These are phyloP conservation scores for Thuidium tamariscinum DNA, from an alignment of 225 moss, liverwort and hornwort genomes.

Conservation along the genomic window DNA sequence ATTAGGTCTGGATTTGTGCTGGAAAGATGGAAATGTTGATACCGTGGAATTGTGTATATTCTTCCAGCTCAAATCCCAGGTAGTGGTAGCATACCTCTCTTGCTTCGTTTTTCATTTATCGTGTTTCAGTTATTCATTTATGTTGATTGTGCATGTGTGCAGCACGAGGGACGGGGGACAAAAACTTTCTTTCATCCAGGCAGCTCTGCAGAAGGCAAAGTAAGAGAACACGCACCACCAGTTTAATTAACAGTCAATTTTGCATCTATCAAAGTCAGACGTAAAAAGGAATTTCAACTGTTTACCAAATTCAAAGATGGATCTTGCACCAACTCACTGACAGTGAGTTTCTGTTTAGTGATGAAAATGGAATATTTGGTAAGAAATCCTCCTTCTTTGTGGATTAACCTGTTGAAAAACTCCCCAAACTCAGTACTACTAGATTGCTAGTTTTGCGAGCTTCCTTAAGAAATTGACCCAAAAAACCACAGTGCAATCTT, in stretches of 20 bases:
- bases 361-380: neutral
- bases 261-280: neutral
- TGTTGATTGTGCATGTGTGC: neutral
- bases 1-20: neutral
- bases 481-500: too few relatives aligned
- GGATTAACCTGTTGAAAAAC: neutral
- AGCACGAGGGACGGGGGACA: conserved; percentile 30
- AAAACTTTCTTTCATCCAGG: neutral
- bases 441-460: neutral
- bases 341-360: neutral
- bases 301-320: neutral
- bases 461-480: neutral
- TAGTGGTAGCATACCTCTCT: neutral
- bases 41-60: neutral
- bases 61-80: neutral
- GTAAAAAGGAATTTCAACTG: neutral
- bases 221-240: neutral
- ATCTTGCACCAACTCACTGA: neutral
- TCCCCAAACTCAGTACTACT: neutral
- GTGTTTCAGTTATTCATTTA: neutral
- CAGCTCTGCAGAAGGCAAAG: conserved; percentile 34
- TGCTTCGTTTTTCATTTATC: neutral
- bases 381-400: neutral
- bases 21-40: neutral
- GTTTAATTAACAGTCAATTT: neutral